Percentiles rank a stretch among this genome's conserved stretches.
Evolutionary conservation across 129 eudicot genomes (phyloP).

Genomic region (Arctium lappa): DNA sequence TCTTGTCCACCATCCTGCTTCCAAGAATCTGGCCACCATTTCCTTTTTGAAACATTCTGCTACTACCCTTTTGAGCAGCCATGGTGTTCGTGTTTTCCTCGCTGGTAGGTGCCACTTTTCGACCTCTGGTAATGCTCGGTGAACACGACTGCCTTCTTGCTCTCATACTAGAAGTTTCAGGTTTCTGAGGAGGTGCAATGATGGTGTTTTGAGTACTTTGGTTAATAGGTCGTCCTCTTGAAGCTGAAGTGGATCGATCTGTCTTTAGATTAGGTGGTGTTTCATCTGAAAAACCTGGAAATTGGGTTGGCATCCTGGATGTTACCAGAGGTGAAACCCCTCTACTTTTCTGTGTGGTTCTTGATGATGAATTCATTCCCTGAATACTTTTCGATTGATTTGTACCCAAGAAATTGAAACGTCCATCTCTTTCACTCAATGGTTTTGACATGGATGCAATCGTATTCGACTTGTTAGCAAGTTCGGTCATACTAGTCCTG

Average conservation of each 20-base stretch:
- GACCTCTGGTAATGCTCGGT: constrained; percentile 60
- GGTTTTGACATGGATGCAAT: constrained; percentile 21
- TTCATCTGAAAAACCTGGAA: constrained; percentile 41
- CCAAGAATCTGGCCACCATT: constrained; percentile 52
- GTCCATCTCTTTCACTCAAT: constrained; percentile 29
- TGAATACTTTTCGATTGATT: constrained; percentile 43
- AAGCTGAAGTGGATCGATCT: constrained; percentile 45
- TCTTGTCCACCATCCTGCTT: constrained; percentile 74
- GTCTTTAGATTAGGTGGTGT: constrained; percentile 54
- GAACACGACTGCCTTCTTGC: constrained; percentile 62
- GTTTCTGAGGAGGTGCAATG: constrained; percentile 19
- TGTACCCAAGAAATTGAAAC: constrained; percentile 24
- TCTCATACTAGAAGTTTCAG: constrained; percentile 9
- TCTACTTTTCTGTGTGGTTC: constrained; percentile 39
- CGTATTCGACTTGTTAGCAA: constrained; percentile 16
- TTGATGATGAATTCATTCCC: constrained; percentile 18
- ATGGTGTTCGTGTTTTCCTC: constrained; percentile 16
- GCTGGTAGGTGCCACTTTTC: constrained; percentile 36
- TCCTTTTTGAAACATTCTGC: constrained; percentile 30
- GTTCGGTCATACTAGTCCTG: constrained; percentile 18
- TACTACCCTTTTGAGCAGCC: constrained; percentile 21
- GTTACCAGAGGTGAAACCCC: constrained; percentile 54
- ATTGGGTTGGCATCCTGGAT: constrained; percentile 28
- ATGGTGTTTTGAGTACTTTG: constrained; percentile 9
- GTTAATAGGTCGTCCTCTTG: constrained; percentile 38